These are phyloP conservation scores for Mycena sp. DNA, from an alignment of 1,284 basidiomycete genomes.

Conservation along the genomic window DNA sequence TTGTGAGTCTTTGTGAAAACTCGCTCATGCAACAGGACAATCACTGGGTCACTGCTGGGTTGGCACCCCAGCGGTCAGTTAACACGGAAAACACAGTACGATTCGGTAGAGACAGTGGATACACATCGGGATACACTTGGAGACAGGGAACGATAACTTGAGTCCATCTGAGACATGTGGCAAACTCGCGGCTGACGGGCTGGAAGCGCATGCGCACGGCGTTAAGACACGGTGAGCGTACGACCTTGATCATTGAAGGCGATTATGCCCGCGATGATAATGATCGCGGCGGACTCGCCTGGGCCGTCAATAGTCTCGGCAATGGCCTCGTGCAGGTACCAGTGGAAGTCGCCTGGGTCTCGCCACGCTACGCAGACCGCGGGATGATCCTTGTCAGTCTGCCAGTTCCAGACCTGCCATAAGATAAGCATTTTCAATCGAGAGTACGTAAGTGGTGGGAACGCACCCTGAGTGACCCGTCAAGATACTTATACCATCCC, in stretches of 20 bases:
- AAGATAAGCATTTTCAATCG: neutral
- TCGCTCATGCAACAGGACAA: too few species aligned
- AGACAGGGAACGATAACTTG: too few species aligned
- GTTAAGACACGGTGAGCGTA: neutral
- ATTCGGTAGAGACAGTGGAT: too few species aligned
- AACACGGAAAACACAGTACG: too few species aligned
- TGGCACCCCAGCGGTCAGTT: too few species aligned
- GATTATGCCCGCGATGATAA: neutral
- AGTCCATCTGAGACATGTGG: too few species aligned
- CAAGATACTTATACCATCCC: neutral
- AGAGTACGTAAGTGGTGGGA: neutral
- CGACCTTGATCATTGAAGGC: neutral
- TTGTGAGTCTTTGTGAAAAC: too few species aligned
- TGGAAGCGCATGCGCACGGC: too few species aligned
- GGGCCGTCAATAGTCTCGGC: neutral
- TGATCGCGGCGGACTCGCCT: neutral
- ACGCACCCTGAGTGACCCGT: neutral
- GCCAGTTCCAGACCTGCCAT: slow-evolving; percentile 3
- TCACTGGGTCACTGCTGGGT: too few species aligned
- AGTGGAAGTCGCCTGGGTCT: neutral
- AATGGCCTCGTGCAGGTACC: neutral
- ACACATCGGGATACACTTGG: too few species aligned
- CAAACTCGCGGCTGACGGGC: too few species aligned
- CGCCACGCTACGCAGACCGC: neutral
- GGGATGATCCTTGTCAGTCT: neutral